Percentiles rank a stretch among this genome's conserved stretches.
These are phyloP conservation scores for Aristolochia contorta DNA, from an alignment of 164 flowering plant species.

Conservation along the genomic window DNA sequence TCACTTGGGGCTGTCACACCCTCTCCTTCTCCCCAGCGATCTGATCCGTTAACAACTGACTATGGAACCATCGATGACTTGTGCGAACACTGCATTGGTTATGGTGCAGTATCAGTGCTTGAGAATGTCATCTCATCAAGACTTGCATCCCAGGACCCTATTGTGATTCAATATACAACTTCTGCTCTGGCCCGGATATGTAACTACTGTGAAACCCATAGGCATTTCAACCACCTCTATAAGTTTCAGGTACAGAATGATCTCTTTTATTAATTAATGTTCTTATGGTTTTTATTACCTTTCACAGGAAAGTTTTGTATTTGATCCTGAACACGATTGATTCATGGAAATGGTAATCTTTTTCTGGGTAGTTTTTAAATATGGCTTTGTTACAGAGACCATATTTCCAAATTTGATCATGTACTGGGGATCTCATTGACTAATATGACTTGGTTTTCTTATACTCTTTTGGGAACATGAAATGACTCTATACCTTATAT, in stretches of 20 bases:
- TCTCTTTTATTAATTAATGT: not conserved
- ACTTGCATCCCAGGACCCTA: conserved; percentile 40
- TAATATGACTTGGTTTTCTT: too few relatives aligned
- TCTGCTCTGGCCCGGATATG: conserved; percentile 83
- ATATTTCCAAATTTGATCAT: too few relatives aligned
- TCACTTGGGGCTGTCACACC: conserved; percentile 39
- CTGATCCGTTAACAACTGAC: conserved; percentile 80
- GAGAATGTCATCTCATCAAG: conserved; percentile 80
- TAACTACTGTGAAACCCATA: conserved; percentile 82
- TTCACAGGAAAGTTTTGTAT: too few relatives aligned
- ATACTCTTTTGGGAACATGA: too few relatives aligned
- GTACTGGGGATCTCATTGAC: too few relatives aligned
- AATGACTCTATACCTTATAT: too few relatives aligned
- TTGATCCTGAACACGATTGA: too few relatives aligned
- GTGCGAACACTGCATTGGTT: conserved; percentile 78
- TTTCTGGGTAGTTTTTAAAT: too few relatives aligned
- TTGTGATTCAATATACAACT: conserved; percentile 52
- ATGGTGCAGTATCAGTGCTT: conserved; percentile 77
- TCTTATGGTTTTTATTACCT: too few relatives aligned
- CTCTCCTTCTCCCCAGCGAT: conserved; percentile 80
- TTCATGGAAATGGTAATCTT: too few relatives aligned
- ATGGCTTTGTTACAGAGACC: too few relatives aligned
- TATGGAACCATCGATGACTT: conserved; percentile 94
- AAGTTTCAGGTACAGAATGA: conserved; percentile 61
- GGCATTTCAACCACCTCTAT: conserved; percentile 88